These are phyloP conservation scores for Camellia granthamiana DNA, from an alignment of 148 eudicot species.

Conservation along the genomic window DNA sequence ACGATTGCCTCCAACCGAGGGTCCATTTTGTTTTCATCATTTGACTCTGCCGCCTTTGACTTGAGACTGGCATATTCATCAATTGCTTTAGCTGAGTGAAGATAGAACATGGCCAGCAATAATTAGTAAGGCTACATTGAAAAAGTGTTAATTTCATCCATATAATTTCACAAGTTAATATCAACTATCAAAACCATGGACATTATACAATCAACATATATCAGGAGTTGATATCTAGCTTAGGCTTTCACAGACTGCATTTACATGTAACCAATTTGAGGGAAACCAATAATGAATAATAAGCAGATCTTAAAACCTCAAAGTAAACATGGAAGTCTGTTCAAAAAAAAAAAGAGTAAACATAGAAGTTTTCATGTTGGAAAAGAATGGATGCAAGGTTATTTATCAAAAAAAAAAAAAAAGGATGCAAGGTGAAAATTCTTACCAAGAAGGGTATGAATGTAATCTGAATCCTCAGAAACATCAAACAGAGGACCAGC, in stretches of 20 bases:
- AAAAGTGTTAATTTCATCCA: background rate
- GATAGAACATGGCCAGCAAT: slow-evolving; percentile 6
- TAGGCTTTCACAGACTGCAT: background rate
- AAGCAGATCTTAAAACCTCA: background rate
- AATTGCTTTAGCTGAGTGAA: slow-evolving; percentile 75
- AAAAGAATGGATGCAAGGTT: background rate
- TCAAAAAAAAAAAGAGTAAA: no score
- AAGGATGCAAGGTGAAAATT: background rate
- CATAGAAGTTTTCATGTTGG: background rate
- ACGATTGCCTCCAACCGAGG: slow-evolving; percentile 94
- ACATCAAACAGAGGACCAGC: slow-evolving; percentile 92
- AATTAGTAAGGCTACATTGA: background rate
- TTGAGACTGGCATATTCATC: slow-evolving; percentile 90
- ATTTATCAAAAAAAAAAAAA: no score
- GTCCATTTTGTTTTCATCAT: slow-evolving; percentile 57
- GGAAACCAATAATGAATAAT: background rate
- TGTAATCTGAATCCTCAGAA: slow-evolving; percentile 94
- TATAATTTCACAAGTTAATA: background rate
- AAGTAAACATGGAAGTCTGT: background rate
- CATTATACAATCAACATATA: background rate
- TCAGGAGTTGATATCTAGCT: background rate
- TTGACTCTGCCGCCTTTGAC: slow-evolving; percentile 72
- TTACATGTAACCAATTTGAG: background rate
- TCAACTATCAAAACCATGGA: background rate
- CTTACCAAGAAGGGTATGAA: slow-evolving; percentile 88